Evolutionary conservation across 2,329 filamentous ascomycete species (phyloP).

Genomic region (Xylaria multiplex): DNA sequence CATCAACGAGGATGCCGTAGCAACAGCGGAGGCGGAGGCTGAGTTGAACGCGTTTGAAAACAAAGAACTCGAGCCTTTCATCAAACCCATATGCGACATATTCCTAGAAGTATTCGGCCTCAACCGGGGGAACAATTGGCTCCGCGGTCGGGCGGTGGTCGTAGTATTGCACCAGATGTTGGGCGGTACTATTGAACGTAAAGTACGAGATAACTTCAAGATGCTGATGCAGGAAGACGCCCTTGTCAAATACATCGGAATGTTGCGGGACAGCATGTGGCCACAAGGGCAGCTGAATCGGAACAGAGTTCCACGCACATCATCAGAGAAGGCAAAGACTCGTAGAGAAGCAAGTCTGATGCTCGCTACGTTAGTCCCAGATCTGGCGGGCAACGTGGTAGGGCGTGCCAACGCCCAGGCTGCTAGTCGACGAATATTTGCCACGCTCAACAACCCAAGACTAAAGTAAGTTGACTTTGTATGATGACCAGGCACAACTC

Average conservation of each 20-base stretch:
- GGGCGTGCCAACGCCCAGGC: slow-evolving; percentile 90
- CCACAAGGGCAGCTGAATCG: slow-evolving; percentile 70
- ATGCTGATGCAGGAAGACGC: slow-evolving; percentile 80
- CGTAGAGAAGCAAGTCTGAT: slow-evolving; percentile 88
- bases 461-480: slow-evolving; percentile 75
- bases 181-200: slow-evolving; percentile 94
- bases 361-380: slow-evolving; percentile 88
- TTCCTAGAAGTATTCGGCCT: slow-evolving; percentile 96
- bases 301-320: slow-evolving; percentile 66
- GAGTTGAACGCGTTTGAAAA: slow-evolving; percentile 94
- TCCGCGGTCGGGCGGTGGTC: slow-evolving; percentile 92
- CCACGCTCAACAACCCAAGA: slow-evolving; percentile 88
- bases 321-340: slow-evolving; percentile 79
- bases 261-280: slow-evolving; percentile 84
- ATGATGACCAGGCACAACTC: background rate
- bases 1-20: slow-evolving; percentile 60
- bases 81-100: slow-evolving; percentile 97
- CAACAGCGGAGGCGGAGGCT: slow-evolving; percentile 83
- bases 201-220: slow-evolving; percentile 86
- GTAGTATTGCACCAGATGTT: slow-evolving; percentile 96
- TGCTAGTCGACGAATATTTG: slow-evolving; percentile 88
- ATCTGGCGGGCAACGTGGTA: slow-evolving; percentile 91
- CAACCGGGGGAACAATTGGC: slow-evolving; percentile 95
- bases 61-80: slow-evolving; percentile 89
- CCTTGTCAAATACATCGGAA: slow-evolving; percentile 77